Percentiles rank a stretch among this genome's conserved stretches.
Evolutionary conservation across 768 basidiomycete genomes (phyloP).

Genomic region (Tephrocybe sp.): DNA sequence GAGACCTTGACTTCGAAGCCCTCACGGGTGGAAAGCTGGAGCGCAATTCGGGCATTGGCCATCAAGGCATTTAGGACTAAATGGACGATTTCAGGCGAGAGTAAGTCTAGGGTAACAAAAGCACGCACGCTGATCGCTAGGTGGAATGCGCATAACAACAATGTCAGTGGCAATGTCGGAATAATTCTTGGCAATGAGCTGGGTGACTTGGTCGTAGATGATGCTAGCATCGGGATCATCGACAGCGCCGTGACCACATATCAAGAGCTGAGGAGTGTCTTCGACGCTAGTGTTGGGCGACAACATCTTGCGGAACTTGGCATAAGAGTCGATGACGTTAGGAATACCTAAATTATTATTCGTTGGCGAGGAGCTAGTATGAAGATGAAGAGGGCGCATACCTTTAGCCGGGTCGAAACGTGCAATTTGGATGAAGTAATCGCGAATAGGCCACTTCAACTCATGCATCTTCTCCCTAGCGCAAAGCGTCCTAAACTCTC

Average conservation of each 20-base stretch:
- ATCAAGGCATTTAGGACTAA: slow-evolving; percentile 84
- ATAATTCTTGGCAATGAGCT: slow-evolving; percentile 55
- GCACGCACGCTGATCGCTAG: slow-evolving; percentile 79
- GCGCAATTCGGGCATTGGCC: slow-evolving; percentile 84
- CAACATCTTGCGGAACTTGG: slow-evolving; percentile 73
- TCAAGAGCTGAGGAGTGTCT: slow-evolving; percentile 69
- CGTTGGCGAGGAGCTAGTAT: background rate
- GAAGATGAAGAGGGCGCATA: slow-evolving; percentile 11
- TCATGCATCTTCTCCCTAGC: slow-evolving; percentile 78
- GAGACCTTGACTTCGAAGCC: slow-evolving; percentile 98
- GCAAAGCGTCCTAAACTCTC: slow-evolving; percentile 78
- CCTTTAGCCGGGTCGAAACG: slow-evolving; percentile 84
- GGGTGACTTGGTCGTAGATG: slow-evolving; percentile 79
- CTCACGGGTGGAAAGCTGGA: slow-evolving; percentile 91
- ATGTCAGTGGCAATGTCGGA: slow-evolving; percentile 58
- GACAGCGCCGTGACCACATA: slow-evolving; percentile 91
- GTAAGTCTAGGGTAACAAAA: background rate
- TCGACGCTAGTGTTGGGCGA: slow-evolving; percentile 39
- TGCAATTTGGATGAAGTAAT: slow-evolving; percentile 90
- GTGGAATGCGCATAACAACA: slow-evolving; percentile 74
- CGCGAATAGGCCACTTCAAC: slow-evolving; percentile 74
- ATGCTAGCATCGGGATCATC: slow-evolving; percentile 95
- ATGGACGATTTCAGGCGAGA: slow-evolving; percentile 7
- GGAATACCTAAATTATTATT: slow-evolving; percentile 60
- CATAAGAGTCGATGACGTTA: slow-evolving; percentile 84